phyloP scores from a whole-genome alignment of 2,329 filamentous ascomycete genomes.

The Claviceps fusiformis region DNA sequence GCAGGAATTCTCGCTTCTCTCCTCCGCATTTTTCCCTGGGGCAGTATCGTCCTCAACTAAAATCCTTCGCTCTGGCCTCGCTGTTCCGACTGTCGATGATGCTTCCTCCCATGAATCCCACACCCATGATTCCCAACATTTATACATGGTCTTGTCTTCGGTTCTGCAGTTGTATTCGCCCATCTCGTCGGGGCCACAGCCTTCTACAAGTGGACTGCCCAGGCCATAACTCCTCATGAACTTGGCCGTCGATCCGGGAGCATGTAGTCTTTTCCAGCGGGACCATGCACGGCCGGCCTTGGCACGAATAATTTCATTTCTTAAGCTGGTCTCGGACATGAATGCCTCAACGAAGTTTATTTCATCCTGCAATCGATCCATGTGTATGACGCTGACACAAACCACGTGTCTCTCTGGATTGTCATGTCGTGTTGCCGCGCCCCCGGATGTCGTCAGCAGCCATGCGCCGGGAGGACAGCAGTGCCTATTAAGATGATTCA shows the following conservation, averaged over 20 bases:
- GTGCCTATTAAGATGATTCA: slow-evolving; percentile 1
- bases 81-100: background rate
- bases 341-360: background rate
- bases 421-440: background rate
- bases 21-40: too few species aligned
- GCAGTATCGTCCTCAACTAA: background rate
- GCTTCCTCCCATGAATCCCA: background rate
- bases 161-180: background rate
- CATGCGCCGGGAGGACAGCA: background rate
- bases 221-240: slow-evolving; percentile 12
- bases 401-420: background rate
- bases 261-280: background rate
- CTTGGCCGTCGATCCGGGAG: background rate
- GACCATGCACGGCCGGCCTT: background rate
- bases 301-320: background rate
- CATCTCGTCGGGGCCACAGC: slow-evolving; percentile 8
- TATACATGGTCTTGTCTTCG: background rate
- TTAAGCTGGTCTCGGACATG: background rate
- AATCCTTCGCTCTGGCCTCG: background rate
- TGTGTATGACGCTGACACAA: background rate
- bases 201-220: slow-evolving; percentile 12
- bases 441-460: background rate
- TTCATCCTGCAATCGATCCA: background rate
- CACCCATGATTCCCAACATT: background rate
- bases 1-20: background rate